Evolutionary conservation across 371 early-diverging fungal genomes (phyloP), one percentile per base, ranked within the genome.

Genomic region (Mucor velutinosus): DNA sequence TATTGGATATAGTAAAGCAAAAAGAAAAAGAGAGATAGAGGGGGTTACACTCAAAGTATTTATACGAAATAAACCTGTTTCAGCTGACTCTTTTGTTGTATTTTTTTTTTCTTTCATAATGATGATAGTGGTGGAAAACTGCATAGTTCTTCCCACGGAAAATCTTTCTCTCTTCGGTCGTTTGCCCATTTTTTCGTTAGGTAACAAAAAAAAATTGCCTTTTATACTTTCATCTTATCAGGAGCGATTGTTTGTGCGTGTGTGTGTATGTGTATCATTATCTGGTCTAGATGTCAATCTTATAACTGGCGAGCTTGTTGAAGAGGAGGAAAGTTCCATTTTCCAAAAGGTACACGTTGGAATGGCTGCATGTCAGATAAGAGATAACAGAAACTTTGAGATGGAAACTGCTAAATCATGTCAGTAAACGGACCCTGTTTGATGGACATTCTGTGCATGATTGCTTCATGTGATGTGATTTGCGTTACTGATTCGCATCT

Each of bases 51-150:
- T 53, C 23, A 35, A 12, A 15, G 41, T 53, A 47, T 53, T 53
- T 53, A 53, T 53, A 53, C 53, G 27, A 53, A 53, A 53, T 53
- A 14, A 53, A 27, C 53, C 8, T 53, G 53, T 53, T 53, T 53
- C 53, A 53, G 53, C 53, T 53, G 53, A 53, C 53, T 27, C 53
- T 51, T 25, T 51, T 47, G 21, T 49, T 21, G 49, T 49, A 1
- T 12, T 35, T 35, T 35, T n/a, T 47, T 35, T 35, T n/a, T 47
- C 10, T 47, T 21, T 14, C 14, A 41, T 41, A 6, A 41, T 41
- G 41, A 17, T 41, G 41, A 41, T 41, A 19, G 19, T 49, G n/a
- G 47, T 47, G 49, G 7, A 47, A 47, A 53, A 53, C 53, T 27
- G 53, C 25, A 27, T 53, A 23, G 6, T 53, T 53, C 23, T 21